These are phyloP conservation scores for Zygosaccharomyces sapae DNA, from an alignment of 1,139 yeast species.

Conservation along the genomic window DNA sequence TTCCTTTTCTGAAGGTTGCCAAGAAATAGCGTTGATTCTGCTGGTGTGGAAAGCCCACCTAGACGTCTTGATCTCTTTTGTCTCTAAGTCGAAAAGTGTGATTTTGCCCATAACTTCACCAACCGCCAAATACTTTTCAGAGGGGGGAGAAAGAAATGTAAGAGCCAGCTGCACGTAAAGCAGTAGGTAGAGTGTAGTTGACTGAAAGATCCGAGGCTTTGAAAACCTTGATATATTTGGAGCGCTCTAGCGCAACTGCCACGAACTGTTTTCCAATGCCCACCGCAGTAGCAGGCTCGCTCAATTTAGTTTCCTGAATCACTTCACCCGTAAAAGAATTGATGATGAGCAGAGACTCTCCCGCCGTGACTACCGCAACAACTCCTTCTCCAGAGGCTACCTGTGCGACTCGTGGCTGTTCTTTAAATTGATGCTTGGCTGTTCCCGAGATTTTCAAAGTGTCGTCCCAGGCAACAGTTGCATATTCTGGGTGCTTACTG, in stretches of 20 bases:
- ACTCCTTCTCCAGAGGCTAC: conserved; percentile 34
- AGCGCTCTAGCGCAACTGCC: conserved; percentile 48
- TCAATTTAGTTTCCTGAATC: conserved; percentile 29
- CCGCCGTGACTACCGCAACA: conserved; percentile 39
- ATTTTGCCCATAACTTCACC: conserved; percentile 89
- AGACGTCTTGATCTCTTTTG: conserved; percentile 63
- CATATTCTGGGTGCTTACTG: conserved; percentile 34
- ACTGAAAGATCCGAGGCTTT: conserved; percentile 39
- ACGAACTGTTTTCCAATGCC: conserved; percentile 43
- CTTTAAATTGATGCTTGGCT: conserved; percentile 38
- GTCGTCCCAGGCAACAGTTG: conserved; percentile 87
- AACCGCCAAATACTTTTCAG: conserved; percentile 65
- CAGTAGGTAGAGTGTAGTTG: conserved; percentile 25
- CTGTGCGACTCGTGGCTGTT: conserved; percentile 63
- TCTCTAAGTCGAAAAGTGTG: conserved; percentile 55
- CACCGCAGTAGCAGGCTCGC: conserved; percentile 44
- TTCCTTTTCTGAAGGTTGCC: conserved; percentile 62
- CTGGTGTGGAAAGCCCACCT: conserved; percentile 97
- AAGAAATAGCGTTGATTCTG: conserved; percentile 66
- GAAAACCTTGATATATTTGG: conserved; percentile 36
- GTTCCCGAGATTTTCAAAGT: conserved; percentile 46
- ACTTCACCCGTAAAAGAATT: conserved; percentile 29
- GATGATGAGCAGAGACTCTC: conserved; percentile 30
- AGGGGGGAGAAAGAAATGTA: conserved; percentile 59
- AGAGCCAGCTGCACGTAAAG: conserved; percentile 61